Evolutionary conservation across 495 filamentous ascomycete species (phyloP), one percentile per base, ranked within the genome.

Genomic region (Aspergillus cristatus): DNA sequence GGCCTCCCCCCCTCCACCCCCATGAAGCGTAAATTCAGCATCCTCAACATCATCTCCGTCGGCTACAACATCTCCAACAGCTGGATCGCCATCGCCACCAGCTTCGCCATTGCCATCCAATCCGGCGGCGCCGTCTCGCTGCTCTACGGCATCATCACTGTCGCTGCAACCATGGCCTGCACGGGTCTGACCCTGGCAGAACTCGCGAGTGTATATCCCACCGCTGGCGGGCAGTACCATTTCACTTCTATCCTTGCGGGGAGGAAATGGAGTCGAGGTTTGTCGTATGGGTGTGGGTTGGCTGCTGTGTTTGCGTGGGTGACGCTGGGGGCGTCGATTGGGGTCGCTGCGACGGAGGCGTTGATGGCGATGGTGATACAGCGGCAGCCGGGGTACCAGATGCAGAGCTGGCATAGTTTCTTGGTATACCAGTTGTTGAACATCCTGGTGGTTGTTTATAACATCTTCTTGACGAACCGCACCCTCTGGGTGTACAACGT

Each of bases 141-240:
- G 1, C 36, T 62, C 1, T 62, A 62, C 30, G 58, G 58, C 30
- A 42, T 52, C 28, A 48, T 62, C 14, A 35, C 48, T 12, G 48
- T 54, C 8, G 41, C 50, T 6, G 22, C 52, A 25, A 45, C 55
- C 22, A 53, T 53, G 42, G 37, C 50, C 32, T 59, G 53, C 12
- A 56, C 70, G 11, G 69, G 67, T 2, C 50, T 63, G 3, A 67
- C 63, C 12, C 51, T 73, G 18, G 68, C 64, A 14, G 72, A 75
- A 47, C 51, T 75, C 15, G 63, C 65, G 1, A 65, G 67, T 7
- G 66, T 65, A 34, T 74, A 68, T 53, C 68, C 70, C 0, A 73
- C 72, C 0, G 67, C 68, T 1, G 70, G 69, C 2, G 70, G 70
- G 5, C 71, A 74, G 44, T 74, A 60, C 30, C 57, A 60, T 39